Conservation (phyloP, 1,284 basidiomycete species). For the Pholiota adiposa region DNA sequence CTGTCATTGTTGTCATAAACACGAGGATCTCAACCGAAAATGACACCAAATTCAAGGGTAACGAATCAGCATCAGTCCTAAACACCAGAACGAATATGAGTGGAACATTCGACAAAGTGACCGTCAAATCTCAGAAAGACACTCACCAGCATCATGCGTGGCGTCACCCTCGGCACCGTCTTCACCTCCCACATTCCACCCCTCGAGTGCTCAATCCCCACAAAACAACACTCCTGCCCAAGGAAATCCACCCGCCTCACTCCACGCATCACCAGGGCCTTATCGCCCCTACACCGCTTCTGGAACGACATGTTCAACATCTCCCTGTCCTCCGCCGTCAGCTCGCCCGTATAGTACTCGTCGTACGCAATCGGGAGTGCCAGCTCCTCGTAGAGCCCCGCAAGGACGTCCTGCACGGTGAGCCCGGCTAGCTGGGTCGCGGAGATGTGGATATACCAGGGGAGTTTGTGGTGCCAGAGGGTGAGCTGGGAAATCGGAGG, state of each 20-base stretch:
- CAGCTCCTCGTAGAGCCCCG: constrained; percentile 19
- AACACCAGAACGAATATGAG: too few relatives aligned
- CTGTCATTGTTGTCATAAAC: too few relatives aligned
- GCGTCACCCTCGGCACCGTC: constrained; percentile 11
- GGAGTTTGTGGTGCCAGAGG: constrained; percentile 22
- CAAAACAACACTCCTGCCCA: constrained; percentile 15
- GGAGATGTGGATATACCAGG: constrained; percentile 20
- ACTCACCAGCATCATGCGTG: constrained; percentile 20
- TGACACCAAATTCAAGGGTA: too few relatives aligned
- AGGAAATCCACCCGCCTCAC: constrained; percentile 22
- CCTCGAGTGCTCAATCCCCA: constrained; percentile 15
- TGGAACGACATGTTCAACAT: constrained; percentile 18
- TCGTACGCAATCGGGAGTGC: constrained; percentile 17
- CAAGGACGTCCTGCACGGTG: constrained; percentile 17
- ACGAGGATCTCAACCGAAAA: too few relatives aligned
- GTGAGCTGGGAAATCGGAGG: constrained; percentile 14
- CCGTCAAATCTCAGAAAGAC: background rate
- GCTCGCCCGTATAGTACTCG: constrained; percentile 21
- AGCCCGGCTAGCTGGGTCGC: constrained; percentile 10
- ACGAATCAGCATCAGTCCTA: too few relatives aligned
- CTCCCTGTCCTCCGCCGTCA: constrained; percentile 18
- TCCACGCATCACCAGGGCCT: constrained; percentile 12
- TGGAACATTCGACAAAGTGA: too few relatives aligned
- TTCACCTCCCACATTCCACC: constrained; percentile 23
- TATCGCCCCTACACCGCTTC: constrained; percentile 17